A percentile compares a stretch with the other conserved stretches of the same genome.
Conservation (phyloP, 805 yeast species). For the Kuraishia capsulata region DNA sequence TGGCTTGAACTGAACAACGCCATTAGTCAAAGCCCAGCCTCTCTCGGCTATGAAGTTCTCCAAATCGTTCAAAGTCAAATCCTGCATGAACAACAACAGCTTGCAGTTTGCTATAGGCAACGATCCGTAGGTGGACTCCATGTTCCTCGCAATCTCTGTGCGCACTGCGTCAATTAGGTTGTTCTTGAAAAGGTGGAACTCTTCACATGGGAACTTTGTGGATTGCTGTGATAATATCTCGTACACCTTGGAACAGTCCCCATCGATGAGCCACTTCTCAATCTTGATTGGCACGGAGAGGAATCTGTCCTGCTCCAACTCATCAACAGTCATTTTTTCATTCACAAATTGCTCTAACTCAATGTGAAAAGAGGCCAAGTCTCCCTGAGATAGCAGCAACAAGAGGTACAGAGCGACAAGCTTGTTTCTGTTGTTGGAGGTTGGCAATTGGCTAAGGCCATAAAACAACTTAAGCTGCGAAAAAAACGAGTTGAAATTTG, state of each 20-base stretch:
- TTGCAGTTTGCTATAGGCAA: constrained; percentile 81
- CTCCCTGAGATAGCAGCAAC: constrained; percentile 72
- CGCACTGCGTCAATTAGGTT: constrained; percentile 74
- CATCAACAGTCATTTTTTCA: constrained; percentile 27
- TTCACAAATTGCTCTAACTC: constrained; percentile 70
- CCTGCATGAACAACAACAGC: constrained; percentile 59
- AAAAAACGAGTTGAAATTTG: constrained; percentile 61
- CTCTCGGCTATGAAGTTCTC: constrained; percentile 41
- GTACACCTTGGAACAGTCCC: constrained; percentile 90
- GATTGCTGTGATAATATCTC: constrained; percentile 45
- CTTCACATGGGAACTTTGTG: constrained; percentile 57
- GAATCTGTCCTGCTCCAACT: constrained; percentile 59
- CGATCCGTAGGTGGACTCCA: constrained; percentile 67
- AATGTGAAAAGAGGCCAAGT: constrained; percentile 81
- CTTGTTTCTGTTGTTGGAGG: constrained; percentile 58
- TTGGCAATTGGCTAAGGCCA: constrained; percentile 21
- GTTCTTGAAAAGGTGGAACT: constrained; percentile 69
- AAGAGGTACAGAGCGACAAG: constrained; percentile 69
- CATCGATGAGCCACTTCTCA: constrained; percentile 94
- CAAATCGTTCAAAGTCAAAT: constrained; percentile 32
- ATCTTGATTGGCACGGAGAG: constrained; percentile 79
- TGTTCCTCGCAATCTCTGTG: constrained; percentile 74
- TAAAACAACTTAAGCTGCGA: constrained; percentile 77
- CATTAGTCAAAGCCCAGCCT: constrained; percentile 50
- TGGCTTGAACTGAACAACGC: constrained; percentile 36